Base-by-base conservation (phyloP, 2,329 filamentous ascomycete species). In the Elsinoe australis region DNA sequence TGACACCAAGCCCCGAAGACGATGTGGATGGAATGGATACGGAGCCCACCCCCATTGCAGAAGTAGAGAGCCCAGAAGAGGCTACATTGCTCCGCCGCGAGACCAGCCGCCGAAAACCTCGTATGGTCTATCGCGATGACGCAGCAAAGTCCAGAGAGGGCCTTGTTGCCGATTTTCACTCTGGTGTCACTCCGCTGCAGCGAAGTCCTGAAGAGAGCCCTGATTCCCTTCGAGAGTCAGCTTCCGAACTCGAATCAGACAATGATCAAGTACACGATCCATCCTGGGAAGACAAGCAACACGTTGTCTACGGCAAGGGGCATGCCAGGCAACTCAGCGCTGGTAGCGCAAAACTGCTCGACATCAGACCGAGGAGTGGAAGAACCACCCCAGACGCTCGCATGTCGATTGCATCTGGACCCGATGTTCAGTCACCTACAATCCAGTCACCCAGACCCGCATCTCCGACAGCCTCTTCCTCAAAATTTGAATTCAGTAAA, bases 321-420 rank as follows among this genome's bases (percentile, higher is more conserved):
- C 84, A 89, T 56, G 77, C 71, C 15, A 75, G 82, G 47, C 83
- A 83, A 54, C 80, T 88, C 58, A 89, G 84, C 59, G 83, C 84
- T 35, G 85, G 85, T 42, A 89, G 83, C 59, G 85, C 85, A 8
- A 84, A 79, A 64, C 66, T 90, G 45, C 68, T 92, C 42, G 80
- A 88, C 42, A 72, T 89, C 38, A 50, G 52, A 26, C 19, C 32
- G 15, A 15, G 31, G 4, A 47, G 44, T 10, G 44, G 44, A 28
- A 22, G 44, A 8, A 47, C 29, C 17, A 47, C 44, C 3, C 44
- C 44, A 33, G 44, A 47, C 15, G 44, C 32, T 15, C 45, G 45
- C 14, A 48, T 31, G 32, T 48, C 45, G n/a, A 36, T 48, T 19
- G 24, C 15, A 12, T 38, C 32, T n/a, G 31, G 24, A 14, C 45